Conservation (phyloP, 768 basidiomycete genomes). For the Peribolospora baueri region DNA sequence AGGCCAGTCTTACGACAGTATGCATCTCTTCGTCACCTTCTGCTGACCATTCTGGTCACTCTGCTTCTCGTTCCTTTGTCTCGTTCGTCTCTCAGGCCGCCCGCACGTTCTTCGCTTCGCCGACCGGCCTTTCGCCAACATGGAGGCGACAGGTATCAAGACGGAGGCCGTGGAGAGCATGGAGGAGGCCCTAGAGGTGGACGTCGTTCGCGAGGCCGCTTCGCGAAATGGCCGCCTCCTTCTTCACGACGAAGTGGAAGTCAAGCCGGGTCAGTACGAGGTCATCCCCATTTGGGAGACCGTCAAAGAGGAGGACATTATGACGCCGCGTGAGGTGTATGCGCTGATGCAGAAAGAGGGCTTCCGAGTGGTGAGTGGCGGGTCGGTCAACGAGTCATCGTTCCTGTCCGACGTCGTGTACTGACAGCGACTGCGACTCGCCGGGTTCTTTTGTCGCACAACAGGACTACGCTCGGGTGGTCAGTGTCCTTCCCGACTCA, state of each 20-base stretch:
- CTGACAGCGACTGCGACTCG: slow-evolving; percentile 5
- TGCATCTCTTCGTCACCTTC: neutral
- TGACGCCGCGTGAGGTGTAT: slow-evolving; percentile 36
- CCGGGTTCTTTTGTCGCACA: too few relatives aligned
- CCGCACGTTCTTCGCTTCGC: slow-evolving; percentile 5
- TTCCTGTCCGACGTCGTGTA: neutral
- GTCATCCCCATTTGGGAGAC: neutral
- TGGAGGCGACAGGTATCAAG: slow-evolving; percentile 90
- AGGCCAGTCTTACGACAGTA: neutral
- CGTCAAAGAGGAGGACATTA: slow-evolving; percentile 38
- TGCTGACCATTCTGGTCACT: neutral
- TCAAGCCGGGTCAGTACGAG: slow-evolving; percentile 19
- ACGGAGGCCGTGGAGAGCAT: slow-evolving; percentile 73
- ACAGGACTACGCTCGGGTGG: too few relatives aligned
- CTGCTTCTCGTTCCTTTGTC: too few relatives aligned
- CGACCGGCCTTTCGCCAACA: slow-evolving; percentile 71
- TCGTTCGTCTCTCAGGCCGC: neutral
- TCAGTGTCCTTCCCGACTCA: slow-evolving; percentile 35
- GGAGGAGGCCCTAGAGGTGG: slow-evolving; percentile 66
- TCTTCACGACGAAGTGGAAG: slow-evolving; percentile 77
- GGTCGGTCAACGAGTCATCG: too few relatives aligned
- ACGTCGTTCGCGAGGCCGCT: slow-evolving; percentile 51
- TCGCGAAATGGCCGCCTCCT: slow-evolving; percentile 48
- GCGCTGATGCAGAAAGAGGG: slow-evolving; percentile 30
- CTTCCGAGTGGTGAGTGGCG: slow-evolving; percentile 31